These are phyloP conservation scores for Penicillium sclerotiorum DNA, from an alignment of 2,329 filamentous ascomycete genomes.

Conservation along the genomic window DNA sequence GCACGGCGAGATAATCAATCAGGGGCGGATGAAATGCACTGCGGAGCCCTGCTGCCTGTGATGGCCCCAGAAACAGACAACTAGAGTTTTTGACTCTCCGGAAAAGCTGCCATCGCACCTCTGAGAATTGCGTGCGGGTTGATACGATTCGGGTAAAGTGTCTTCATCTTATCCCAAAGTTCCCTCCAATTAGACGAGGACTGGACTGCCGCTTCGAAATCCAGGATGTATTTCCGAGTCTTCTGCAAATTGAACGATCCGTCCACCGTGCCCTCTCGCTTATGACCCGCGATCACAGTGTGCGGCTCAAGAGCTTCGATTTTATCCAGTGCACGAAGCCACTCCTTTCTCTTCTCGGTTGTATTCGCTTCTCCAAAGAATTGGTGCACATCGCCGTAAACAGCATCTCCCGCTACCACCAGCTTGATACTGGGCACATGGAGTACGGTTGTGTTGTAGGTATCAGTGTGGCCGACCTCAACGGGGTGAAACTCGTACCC, in stretches of 20 bases:
- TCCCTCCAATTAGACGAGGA: not conserved
- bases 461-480: constrained; percentile 33
- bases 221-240: constrained; percentile 4
- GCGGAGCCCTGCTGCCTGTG: no score
- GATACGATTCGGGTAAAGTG: not conserved
- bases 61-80: no score
- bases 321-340: constrained; percentile 36
- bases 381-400: constrained; percentile 43
- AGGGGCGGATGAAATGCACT: no score
- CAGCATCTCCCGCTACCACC: constrained; percentile 43
- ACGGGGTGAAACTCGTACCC: constrained; percentile 20
- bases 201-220: constrained; percentile 1
- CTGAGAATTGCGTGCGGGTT: not conserved
- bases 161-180: not conserved
- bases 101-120: not conserved
- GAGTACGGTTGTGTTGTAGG: constrained; percentile 37
- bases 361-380: constrained; percentile 41
- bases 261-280: not conserved
- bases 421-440: constrained; percentile 38
- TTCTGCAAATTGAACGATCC: not conserved
- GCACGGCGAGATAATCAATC: no score
- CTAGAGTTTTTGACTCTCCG: no score
- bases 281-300: constrained; percentile 24
- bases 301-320: constrained; percentile 35
- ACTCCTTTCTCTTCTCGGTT: constrained; percentile 31